Percentiles rank a stretch among this genome's conserved stretches.
Conservation (phyloP, 2,329 filamentous ascomycete species). For the Aspergillus oerlinghausenensis region DNA sequence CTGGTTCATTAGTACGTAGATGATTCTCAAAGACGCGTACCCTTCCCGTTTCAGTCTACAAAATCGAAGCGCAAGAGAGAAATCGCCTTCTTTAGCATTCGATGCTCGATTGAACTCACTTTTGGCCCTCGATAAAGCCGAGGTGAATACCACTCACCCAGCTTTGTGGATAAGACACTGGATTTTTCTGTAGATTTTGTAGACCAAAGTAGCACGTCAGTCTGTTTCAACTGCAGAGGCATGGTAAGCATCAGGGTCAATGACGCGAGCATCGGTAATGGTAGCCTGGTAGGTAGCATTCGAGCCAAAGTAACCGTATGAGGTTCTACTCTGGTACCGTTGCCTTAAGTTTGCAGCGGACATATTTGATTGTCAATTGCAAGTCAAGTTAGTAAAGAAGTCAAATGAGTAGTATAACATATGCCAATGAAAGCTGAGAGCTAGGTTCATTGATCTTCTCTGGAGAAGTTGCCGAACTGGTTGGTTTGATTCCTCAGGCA, state of each 20-base stretch:
- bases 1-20: no score
- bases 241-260: constrained; percentile 10
- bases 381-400: no score
- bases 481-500: background rate
- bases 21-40: background rate
- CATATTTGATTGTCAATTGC: background rate
- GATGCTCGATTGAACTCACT: background rate
- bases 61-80: no score
- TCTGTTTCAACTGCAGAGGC: constrained; percentile 9
- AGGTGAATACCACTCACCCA: background rate
- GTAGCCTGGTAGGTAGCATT: constrained; percentile 13
- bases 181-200: background rate
- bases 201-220: constrained; percentile 4
- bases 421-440: background rate
- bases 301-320: constrained; percentile 9
- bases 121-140: background rate
- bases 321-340: background rate
- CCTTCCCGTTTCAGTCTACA: background rate
- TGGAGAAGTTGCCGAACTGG: no score
- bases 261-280: constrained; percentile 16
- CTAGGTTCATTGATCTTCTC: no score
- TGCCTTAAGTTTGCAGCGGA: background rate
- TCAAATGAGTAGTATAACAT: no score
- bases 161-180: background rate
- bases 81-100: background rate